These are phyloP conservation scores for Bolboschoenoplectus hybrid DNA, from an alignment of 202 grass and related monocot species.

Conservation along the genomic window DNA sequence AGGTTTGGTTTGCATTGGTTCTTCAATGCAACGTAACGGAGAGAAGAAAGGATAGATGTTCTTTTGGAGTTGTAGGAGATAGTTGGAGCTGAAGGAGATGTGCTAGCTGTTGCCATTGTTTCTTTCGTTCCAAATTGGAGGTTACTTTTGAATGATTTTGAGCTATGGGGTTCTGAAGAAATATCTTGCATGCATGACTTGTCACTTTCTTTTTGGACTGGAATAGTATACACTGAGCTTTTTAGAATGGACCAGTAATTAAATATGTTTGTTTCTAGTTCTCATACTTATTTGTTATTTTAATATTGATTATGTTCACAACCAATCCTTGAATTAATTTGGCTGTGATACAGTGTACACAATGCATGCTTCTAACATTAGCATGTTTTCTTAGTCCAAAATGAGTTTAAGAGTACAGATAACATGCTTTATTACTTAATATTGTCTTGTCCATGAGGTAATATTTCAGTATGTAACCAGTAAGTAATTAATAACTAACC, in stretches of 20 bases:
- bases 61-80: constrained; percentile 34
- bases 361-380: constrained; percentile 12
- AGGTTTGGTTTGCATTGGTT: constrained; percentile 24
- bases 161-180: constrained; percentile 22
- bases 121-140: constrained; percentile 4
- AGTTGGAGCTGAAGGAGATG: constrained; percentile 37
- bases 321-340: background rate
- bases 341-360: background rate
- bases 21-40: constrained; percentile 28
- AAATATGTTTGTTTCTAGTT: background rate
- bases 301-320: background rate
- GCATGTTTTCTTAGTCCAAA: background rate
- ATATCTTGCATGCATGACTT: constrained; percentile 31
- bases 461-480: background rate
- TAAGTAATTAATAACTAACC: background rate
- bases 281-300: background rate
- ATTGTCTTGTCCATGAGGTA: background rate
- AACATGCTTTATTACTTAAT: background rate
- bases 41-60: constrained; percentile 27
- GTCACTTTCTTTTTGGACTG: background rate
- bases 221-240: background rate
- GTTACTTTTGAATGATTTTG: constrained; percentile 9
- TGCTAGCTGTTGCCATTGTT: constrained; percentile 38
- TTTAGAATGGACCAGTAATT: background rate
- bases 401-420: background rate